Conservation (phyloP, 169 alveolate genomes). For the Pseudocohnilembus persalinus region DNA sequence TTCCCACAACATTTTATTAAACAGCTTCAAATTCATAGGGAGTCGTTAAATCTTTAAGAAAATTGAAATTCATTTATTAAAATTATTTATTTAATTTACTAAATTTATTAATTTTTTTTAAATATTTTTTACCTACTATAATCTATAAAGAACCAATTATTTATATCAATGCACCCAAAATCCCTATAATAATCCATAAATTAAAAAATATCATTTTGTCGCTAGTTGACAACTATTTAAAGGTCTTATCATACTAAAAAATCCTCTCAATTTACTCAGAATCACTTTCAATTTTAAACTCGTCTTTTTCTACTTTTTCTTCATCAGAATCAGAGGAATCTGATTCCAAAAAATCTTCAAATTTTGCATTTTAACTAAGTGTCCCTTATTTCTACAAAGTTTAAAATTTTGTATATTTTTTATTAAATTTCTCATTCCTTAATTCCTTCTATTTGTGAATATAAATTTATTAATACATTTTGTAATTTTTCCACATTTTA, state of each 20-base stretch:
- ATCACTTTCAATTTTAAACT: not conserved
- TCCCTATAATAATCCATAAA: not conserved
- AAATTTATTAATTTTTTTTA: not conserved
- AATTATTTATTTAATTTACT: not conserved
- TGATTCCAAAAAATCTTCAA: not conserved
- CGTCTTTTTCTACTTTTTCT: not conserved
- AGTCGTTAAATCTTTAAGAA: not conserved
- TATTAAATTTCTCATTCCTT: not conserved
- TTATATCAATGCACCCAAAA: not conserved
- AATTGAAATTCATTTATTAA: not conserved
- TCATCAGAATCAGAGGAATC: not conserved
- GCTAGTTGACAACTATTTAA: not conserved
- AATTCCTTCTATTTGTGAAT: not conserved
- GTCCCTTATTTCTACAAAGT: not conserved
- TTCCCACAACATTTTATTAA: not conserved
- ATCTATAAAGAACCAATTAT: not conserved
- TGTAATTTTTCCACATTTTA: constrained; percentile 2
- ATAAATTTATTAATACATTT: not conserved
- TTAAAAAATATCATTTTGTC: not conserved
- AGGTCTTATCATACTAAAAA: no score
- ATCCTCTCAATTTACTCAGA: not conserved
- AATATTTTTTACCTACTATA: not conserved
- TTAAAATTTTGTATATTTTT: not conserved
- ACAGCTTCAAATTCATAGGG: not conserved
- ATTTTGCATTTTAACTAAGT: not conserved